phyloP scores from a whole-genome alignment of 2,329 filamentous ascomycete genomes.

The Emergomyces africanus region DNA sequence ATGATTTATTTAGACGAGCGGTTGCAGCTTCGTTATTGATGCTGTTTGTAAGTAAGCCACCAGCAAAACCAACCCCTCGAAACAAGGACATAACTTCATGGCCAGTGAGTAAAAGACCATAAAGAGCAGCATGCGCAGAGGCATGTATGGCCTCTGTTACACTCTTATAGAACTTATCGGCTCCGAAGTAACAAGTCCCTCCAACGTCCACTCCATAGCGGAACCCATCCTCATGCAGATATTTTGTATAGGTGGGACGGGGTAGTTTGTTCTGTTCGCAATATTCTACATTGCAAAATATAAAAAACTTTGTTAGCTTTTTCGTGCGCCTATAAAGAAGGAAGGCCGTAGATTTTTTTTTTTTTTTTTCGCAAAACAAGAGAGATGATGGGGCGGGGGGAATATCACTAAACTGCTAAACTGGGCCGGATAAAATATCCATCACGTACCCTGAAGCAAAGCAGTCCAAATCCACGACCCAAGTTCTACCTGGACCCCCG shows the following conservation, averaged over 20 bases:
- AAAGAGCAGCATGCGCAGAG: constrained; percentile 18
- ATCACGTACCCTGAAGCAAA: constrained; percentile 17
- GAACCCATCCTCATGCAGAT: constrained; percentile 13
- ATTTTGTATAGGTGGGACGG: constrained; percentile 15
- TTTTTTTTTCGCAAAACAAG: no score
- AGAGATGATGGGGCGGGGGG: no score
- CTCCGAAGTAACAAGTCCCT: constrained; percentile 11
- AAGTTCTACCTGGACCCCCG: constrained; percentile 8
- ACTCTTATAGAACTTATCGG: constrained; percentile 12
- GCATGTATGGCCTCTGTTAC: constrained; percentile 18
- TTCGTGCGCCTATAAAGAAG: background rate
- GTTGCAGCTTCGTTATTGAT: background rate
- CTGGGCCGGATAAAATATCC: no score
- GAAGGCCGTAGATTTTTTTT: background rate
- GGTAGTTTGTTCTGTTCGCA: constrained; percentile 12
- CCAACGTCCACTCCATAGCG: constrained; percentile 18
- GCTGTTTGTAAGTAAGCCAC: background rate
- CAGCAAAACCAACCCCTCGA: background rate
- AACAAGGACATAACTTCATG: background rate
- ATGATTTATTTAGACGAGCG: background rate
- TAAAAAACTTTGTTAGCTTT: background rate
- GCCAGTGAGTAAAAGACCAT: constrained; percentile 6
- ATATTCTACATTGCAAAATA: constrained; percentile 12
- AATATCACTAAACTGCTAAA: no score
- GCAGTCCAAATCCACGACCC: constrained; percentile 19